phyloP scores from a whole-genome alignment of 345 rosid genomes.

The Tarenaya hassleriana region DNA sequence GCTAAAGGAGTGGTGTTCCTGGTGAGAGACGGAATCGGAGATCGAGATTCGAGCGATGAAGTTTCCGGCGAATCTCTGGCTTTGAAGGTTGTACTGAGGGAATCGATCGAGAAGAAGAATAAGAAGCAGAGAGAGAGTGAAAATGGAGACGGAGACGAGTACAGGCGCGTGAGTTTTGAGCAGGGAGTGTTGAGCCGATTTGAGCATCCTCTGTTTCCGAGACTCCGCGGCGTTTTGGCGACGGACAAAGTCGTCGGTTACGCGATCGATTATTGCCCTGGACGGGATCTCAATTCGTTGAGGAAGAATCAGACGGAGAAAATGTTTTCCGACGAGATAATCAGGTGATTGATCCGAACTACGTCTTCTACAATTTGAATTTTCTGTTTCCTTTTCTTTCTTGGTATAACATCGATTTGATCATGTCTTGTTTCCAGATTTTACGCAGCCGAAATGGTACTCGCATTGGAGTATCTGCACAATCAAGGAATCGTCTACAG shows the following conservation, averaged over 20 bases:
- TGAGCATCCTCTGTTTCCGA: constrained; percentile 64
- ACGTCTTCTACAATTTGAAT: not conserved
- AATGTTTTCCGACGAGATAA: constrained; percentile 60
- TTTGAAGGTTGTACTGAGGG: constrained; percentile 57
- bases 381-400: too few species aligned
- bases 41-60: constrained; percentile 17
- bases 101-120: constrained; percentile 45
- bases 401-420: not conserved
- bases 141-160: constrained; percentile 21
- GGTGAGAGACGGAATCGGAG: too few species aligned
- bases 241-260: constrained; percentile 59
- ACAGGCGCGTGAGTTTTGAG: constrained; percentile 52
- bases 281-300: constrained; percentile 51
- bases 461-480: constrained; percentile 71
- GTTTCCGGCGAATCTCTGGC: constrained; percentile 42
- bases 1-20: constrained; percentile 89
- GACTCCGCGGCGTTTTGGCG: constrained; percentile 50
- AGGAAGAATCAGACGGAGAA: constrained; percentile 59
- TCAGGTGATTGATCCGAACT: constrained; percentile 43
- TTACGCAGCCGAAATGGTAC: constrained; percentile 77
- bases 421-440: constrained; percentile 34
- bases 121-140: not conserved
- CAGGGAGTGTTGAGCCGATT: constrained; percentile 45
- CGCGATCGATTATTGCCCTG: constrained; percentile 89
- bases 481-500: constrained; percentile 58